Conservation (phyloP, 345 rosid species). For the Mangifera indica region DNA sequence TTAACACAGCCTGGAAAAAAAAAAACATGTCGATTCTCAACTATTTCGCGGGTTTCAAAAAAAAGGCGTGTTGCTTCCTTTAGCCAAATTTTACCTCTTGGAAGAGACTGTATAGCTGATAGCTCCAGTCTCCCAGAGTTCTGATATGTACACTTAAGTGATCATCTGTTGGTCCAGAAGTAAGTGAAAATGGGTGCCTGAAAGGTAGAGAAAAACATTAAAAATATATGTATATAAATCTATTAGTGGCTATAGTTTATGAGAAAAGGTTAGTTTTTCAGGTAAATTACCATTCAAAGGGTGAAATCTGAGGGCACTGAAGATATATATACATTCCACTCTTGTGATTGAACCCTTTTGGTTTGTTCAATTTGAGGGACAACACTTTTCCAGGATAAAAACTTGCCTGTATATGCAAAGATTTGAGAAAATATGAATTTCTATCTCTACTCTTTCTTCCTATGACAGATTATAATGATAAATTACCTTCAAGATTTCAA, state of each 20-base stretch:
- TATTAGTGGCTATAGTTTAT: not conserved
- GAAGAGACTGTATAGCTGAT: constrained; percentile 41
- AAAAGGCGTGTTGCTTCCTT: not conserved
- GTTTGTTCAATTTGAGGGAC: constrained; percentile 40
- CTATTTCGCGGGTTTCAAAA: not conserved
- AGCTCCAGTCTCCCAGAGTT: constrained; percentile 63
- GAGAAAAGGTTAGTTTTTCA: not conserved
- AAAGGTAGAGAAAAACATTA: not conserved
- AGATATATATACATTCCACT: constrained; percentile 52
- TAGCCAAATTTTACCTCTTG: constrained; percentile 38
- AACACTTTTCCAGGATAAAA: constrained; percentile 51
- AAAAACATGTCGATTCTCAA: not conserved
- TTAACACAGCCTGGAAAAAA: constrained; percentile 29
- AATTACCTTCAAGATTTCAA: constrained; percentile 37
- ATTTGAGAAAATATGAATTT: too few relatives aligned
- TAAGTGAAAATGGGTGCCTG: constrained; percentile 72
- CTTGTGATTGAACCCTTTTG: constrained; percentile 43
- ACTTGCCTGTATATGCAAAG: constrained; percentile 34
- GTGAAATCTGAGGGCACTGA: constrained; percentile 57
- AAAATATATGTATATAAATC: not conserved
- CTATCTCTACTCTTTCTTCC: not conserved
- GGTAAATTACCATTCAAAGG: constrained; percentile 49
- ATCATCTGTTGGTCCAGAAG: constrained; percentile 50
- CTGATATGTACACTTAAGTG: constrained; percentile 55
- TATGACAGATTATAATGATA: not conserved